Evolutionary conservation across 164 flowering plant genomes (phyloP), one percentile per base, ranked within the genome.

Genomic region (Magnolia officinalis): DNA sequence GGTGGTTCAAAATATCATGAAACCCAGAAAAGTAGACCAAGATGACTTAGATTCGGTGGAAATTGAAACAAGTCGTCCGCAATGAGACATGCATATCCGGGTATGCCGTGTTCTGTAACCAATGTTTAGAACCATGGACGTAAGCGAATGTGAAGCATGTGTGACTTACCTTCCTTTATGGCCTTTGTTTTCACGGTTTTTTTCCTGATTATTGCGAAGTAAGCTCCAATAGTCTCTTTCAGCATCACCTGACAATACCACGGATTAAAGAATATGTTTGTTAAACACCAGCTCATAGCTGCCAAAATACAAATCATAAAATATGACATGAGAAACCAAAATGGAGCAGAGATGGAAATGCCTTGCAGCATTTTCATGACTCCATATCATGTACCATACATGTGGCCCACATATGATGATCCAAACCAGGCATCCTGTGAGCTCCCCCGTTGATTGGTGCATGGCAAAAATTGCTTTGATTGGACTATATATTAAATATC

Each of bases 151-250:
- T 21, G 26, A 6, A 65, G 29, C 24, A 65, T 65, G 45, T 8
- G 11, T n/a, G 21, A 21, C 75, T 24, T 69, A 92, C 97, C 96
- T 91, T 85, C 95, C 95, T 23, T 89, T 80, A 83, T 82, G 68
- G 70, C 89, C 84, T 81, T 79, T 90, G 73, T 51, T 79, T 19
- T 81, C 88, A 13, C 87, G 78, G 52, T 65, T 70, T 67, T 71
- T 86, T 0, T 84, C 92, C 75, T 89, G 90, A 75, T 77, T 82
- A 72, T 85, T 85, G 11, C 91, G 91, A 19, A 95, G 85, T 11
- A 77, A 74, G 78, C 79, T 85, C 98, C 97, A 95, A 73, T 95
- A 95, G 72, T 91, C 90, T 78, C 72, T 90, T 79, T 95, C 98
- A 49, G 96, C 92, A 21, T 95, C 95, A 81, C 96, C 98, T 92